Conservation (phyloP, 176 grass and related monocot genomes). For the Phragmites australis region DNA sequence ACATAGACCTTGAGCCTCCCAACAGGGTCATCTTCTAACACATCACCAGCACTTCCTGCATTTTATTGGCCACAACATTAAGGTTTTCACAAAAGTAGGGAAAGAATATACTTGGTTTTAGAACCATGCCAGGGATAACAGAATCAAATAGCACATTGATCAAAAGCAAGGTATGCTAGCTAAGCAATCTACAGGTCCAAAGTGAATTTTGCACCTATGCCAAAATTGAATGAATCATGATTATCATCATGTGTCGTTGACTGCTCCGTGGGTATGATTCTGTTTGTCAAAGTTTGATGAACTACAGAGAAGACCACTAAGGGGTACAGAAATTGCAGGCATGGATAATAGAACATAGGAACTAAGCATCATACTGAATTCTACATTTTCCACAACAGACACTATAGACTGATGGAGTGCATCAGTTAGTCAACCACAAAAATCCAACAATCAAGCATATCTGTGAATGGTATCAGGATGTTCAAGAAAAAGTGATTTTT, state of each 20-base stretch:
- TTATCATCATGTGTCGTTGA: background rate
- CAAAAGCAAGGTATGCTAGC: constrained; percentile 2
- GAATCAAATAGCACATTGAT: constrained; percentile 17
- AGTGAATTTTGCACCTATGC: constrained; percentile 7
- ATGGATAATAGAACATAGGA: background rate
- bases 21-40: constrained; percentile 81
- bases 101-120: constrained; percentile 39
- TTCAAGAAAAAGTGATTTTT: background rate
- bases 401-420: background rate
- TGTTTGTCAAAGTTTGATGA: background rate
- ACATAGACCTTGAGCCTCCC: constrained; percentile 86
- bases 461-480: background rate
- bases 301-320: background rate
- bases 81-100: constrained; percentile 29
- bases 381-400: background rate
- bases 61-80: constrained; percentile 32
- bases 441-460: background rate
- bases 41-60: constrained; percentile 86
- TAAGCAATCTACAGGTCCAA: constrained; percentile 21
- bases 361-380: background rate
- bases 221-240: background rate
- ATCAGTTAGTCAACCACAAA: background rate
- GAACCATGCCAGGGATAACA: constrained; percentile 8
- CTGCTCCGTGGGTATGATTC: background rate
- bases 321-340: background rate